A percentile compares a stretch with the other conserved stretches of the same genome.
Conservation (phyloP, 164 flowering plant species). For the Amborella trichopoda region DNA sequence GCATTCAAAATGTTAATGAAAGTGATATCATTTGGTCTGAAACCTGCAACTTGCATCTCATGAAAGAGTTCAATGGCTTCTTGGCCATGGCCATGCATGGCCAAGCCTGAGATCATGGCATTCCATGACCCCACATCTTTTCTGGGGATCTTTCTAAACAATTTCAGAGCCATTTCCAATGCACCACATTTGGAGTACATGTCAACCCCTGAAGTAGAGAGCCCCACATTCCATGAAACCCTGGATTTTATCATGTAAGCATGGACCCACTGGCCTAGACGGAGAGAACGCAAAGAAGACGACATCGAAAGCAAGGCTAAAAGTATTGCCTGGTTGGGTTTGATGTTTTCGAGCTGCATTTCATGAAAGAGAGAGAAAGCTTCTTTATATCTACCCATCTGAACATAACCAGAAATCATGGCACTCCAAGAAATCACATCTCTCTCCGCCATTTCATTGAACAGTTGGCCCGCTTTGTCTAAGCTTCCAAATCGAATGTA, state of each 20-base stretch:
- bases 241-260: slow-evolving; percentile 46
- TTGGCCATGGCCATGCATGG: slow-evolving; percentile 70
- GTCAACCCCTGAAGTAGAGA: slow-evolving; percentile 58
- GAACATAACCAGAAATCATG: slow-evolving; percentile 43
- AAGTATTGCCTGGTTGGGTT: slow-evolving; percentile 54
- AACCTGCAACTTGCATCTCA: slow-evolving; percentile 29
- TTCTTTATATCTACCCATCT: slow-evolving; percentile 66
- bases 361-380: slow-evolving; percentile 30
- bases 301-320: slow-evolving; percentile 64
- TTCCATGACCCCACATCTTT: slow-evolving; percentile 74
- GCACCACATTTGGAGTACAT: slow-evolving; percentile 89
- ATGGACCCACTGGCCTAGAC: slow-evolving; percentile 71
- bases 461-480: slow-evolving; percentile 30
- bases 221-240: slow-evolving; percentile 33
- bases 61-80: slow-evolving; percentile 70
- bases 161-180: slow-evolving; percentile 41
- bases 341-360: slow-evolving; percentile 48
- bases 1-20: slow-evolving; percentile 78
- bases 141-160: slow-evolving; percentile 25
- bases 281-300: slow-evolving; percentile 53
- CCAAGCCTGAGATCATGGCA: slow-evolving; percentile 86
- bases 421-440: slow-evolving; percentile 55
- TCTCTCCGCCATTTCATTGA: slow-evolving; percentile 37
- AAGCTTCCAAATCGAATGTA: slow-evolving; percentile 45
- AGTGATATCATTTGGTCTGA: slow-evolving; percentile 66